Base-by-base conservation (phyloP, 2,329 filamentous ascomycete genomes). In the Aspergillus uvarum region DNA sequence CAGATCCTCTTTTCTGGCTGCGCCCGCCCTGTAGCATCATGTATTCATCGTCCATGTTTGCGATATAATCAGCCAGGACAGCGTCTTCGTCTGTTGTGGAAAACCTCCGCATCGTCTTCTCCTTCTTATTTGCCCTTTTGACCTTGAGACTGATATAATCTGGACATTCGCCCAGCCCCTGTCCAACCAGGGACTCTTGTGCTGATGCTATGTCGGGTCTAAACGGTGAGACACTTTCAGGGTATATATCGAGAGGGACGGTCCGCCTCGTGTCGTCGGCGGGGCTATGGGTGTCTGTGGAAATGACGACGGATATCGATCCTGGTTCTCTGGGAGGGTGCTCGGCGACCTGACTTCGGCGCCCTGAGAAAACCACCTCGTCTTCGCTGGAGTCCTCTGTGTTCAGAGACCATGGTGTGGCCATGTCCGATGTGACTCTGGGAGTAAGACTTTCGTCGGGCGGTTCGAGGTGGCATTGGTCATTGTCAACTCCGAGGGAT, bases 381-480 rank as follows among this genome's bases (percentile, higher is more conserved):
- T 96, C 91, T 51, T 90, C 89, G 68, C 88, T 89, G 0, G 89
- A 90, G 63, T 86, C 81, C 0, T 82, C 83, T 6, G 70, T 16
- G 77, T 77, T 21, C 74, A 75, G 10, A 68, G 38, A 72, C 14
- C 12, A 35, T 16, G 5, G 10, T 35, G 11, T 56, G 26, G 59
- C 58, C 5, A 73, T 73, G 51, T 72, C 63, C 8, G 72, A 61
- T 19, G 76, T 59, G 5, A 71, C 71, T 7, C 74, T 76, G 4
- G 71, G 32, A 42, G 58, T 48, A 8, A 68, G 52, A 22, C 59
- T 56, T 48, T 70, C 68, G 4, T 74, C 76, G 19, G 64, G 21
- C 5, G 16, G 22, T 4, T 12, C 12, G 4, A 14, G 31, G 16
- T 19, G 22, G 14, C 47, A 24, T 47, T 16, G 14, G 24, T 31